Evolutionary conservation across 1,139 yeast species (phyloP), one percentile per base, ranked within the genome.

Genomic region (Candida albicans): DNA sequence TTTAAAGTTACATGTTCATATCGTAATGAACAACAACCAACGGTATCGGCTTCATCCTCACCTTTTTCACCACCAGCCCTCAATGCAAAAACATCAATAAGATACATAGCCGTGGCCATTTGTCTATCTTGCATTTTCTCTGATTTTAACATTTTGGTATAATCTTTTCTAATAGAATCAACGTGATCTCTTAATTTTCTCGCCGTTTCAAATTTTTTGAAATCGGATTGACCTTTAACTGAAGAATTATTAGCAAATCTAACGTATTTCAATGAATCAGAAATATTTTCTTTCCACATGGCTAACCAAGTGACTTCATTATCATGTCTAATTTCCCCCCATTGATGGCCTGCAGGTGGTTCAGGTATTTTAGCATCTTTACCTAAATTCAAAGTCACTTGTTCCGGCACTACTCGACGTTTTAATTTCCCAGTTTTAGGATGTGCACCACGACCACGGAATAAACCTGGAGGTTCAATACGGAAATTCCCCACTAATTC

Each of bases 61-160:
- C 95, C 88, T 63, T 91, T 91, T 66, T 93, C 98, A 55, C 97
- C 97, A 61, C 98, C 98, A 0, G 98, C 98, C 85, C 98, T 87
- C 51, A 93, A 76, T 0, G 98, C 98, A 60, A 90, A 84, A n/a
- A 84, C 81, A 69, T 93, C 99, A 59, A 93, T 91, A 42, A 93
- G 75, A 62, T 91, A 93, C 41, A 93, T 88, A 2, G 97, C 97
- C 1, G 95, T 88, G 3, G 98, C 97, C 61, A 91, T 81, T 67
- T 93, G 98, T 50, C 99, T 77, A 45, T 87, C 88, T 46, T 82
- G 79, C 96, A 88, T 91, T 42, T 86, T 64, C 50, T 80, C 81
- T 52, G 87, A 85, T 58, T 84, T 87, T 49, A 93, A 69, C 62
- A 84, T 79, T 46, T 71, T 70, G 42, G 74, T 78, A 64, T 93